These are phyloP conservation scores for Paulownia fortunei DNA, from an alignment of 257 asterid species.

Conservation along the genomic window DNA sequence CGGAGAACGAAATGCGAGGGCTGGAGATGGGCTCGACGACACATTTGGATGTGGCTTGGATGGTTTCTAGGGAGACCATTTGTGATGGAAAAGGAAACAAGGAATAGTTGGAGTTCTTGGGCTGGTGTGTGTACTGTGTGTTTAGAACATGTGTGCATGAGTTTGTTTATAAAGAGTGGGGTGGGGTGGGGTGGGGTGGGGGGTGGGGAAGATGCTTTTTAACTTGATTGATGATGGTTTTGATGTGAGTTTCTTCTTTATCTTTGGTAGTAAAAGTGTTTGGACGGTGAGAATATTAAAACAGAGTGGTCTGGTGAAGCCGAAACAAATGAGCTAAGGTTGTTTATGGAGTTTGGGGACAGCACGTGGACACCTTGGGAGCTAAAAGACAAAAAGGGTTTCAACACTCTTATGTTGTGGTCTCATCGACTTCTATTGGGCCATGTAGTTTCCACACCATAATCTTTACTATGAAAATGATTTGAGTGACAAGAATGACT, in stretches of 20 bases:
- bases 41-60: slow-evolving; percentile 31
- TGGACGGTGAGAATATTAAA: slow-evolving; percentile 58
- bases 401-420: not conserved
- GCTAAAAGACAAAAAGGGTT: slow-evolving; percentile 55
- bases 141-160: slow-evolving; percentile 37
- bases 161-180: slow-evolving; percentile 47
- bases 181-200: not conserved
- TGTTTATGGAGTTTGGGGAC: slow-evolving; percentile 55
- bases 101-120: not conserved
- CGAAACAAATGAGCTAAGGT: slow-evolving; percentile 48
- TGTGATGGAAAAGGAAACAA: not conserved
- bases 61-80: slow-evolving; percentile 61
- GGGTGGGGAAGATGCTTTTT: not conserved
- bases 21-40: slow-evolving; percentile 38
- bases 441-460: not conserved
- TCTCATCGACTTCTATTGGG: not conserved
- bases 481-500: no score
- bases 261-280: not conserved
- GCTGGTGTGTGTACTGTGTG: slow-evolving; percentile 21
- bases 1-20: slow-evolving; percentile 80
- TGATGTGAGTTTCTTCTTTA: not conserved
- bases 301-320: slow-evolving; percentile 60
- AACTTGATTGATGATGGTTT: slow-evolving; percentile 8
- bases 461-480: not conserved
- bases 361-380: slow-evolving; percentile 67